phyloP scores from a whole-genome alignment of 176 grass and related monocot genomes.

The Ensete glaucum region DNA sequence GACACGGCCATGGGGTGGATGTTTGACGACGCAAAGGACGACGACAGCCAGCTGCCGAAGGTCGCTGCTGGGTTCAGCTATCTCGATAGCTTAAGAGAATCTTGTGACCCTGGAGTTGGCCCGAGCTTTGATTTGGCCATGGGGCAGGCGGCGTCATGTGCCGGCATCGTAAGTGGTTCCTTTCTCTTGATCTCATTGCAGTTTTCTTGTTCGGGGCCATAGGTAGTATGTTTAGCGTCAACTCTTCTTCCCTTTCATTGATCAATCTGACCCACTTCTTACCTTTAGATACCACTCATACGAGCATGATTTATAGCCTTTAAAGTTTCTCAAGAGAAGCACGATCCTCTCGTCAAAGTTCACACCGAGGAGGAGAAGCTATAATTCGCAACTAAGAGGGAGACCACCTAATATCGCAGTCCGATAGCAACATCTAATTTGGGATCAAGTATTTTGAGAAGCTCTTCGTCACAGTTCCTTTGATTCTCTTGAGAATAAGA shows the following conservation, averaged over 20 bases:
- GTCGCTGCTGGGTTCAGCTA: slow-evolving; percentile 10
- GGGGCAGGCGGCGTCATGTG: slow-evolving; percentile 16
- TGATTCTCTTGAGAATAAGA: too few relatives aligned
- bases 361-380: too few relatives aligned
- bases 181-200: slow-evolving; percentile 3
- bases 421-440: too few relatives aligned
- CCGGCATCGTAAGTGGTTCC: slow-evolving; percentile 43
- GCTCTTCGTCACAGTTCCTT: too few relatives aligned
- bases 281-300: background rate
- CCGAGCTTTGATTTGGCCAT: slow-evolving; percentile 25
- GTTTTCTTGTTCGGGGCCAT: slow-evolving; percentile 8
- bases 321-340: too few relatives aligned
- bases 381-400: too few relatives aligned
- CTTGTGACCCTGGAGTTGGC: slow-evolving; percentile 15
- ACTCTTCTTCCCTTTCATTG: background rate
- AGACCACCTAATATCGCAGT: too few relatives aligned
- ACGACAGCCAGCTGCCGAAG: background rate
- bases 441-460: too few relatives aligned
- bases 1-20: slow-evolving; percentile 32
- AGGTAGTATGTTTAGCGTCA: background rate
- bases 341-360: too few relatives aligned
- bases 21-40: slow-evolving; percentile 26
- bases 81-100: background rate
- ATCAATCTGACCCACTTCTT: too few relatives aligned
- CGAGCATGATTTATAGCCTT: too few relatives aligned